These are phyloP conservation scores for Fusarium acutatum DNA, from an alignment of 2,329 filamentous ascomycete species.

Conservation along the genomic window DNA sequence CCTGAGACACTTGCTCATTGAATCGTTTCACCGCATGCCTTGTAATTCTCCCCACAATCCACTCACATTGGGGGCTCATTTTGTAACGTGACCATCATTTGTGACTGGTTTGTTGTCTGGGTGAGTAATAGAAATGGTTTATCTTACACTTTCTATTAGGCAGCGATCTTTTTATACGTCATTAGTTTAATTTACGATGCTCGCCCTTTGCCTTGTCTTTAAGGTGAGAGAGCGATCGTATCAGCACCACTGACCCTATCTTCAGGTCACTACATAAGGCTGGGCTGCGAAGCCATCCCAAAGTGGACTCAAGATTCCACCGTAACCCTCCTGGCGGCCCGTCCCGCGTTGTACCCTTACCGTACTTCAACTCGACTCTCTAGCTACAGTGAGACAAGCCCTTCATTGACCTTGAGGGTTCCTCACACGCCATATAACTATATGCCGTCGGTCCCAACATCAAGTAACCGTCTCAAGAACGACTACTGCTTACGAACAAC, in stretches of 20 bases:
- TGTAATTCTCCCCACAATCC: slow-evolving; percentile 9
- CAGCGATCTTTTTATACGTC: background rate
- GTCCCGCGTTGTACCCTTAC: background rate
- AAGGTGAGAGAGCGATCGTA: background rate
- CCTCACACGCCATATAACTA: background rate
- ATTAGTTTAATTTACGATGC: background rate
- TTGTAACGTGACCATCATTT: slow-evolving; percentile 17
- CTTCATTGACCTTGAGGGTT: background rate
- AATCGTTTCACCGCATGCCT: slow-evolving; percentile 8
- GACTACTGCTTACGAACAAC: background rate
- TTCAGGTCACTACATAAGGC: background rate
- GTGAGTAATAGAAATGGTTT: background rate
- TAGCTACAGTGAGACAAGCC: too few species aligned
- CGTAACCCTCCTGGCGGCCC: background rate
- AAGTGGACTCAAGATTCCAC: background rate
- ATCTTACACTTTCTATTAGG: background rate
- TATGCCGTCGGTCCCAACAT: background rate
- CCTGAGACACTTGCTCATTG: background rate
- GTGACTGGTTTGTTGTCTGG: slow-evolving; percentile 8
- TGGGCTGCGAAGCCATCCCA: background rate
- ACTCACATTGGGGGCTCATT: slow-evolving; percentile 9
- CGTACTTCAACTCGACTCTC: too few species aligned
- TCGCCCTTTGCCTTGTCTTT: background rate
- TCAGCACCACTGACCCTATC: background rate
- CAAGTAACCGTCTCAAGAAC: background rate